Evolutionary conservation across 306 rosid genomes (phyloP).

Genomic region (Gastrolobium villosum): DNA sequence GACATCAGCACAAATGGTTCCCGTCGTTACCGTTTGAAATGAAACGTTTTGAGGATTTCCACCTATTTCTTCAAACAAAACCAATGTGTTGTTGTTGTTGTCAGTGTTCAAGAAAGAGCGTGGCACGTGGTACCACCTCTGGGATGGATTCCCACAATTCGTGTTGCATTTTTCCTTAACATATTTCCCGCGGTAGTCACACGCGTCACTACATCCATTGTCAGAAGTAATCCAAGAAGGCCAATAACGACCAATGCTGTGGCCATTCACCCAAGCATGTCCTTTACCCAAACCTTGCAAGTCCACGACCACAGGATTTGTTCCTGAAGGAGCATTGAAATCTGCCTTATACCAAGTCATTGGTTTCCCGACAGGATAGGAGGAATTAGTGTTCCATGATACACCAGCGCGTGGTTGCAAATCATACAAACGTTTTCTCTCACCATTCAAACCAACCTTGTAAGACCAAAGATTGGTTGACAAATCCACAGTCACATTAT

Average conservation of each 20-base stretch:
- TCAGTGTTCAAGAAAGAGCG: slow-evolving; percentile 29
- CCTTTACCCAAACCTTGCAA: slow-evolving; percentile 46
- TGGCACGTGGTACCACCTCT: slow-evolving; percentile 48
- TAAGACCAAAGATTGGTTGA: slow-evolving; percentile 25
- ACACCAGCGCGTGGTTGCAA: not conserved
- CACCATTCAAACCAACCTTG: slow-evolving; percentile 46
- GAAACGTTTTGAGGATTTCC: slow-evolving; percentile 32
- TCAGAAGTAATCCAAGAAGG: not conserved
- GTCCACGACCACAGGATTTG: slow-evolving; percentile 42
- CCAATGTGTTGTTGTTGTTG: slow-evolving; percentile 22
- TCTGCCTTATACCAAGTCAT: slow-evolving; percentile 33
- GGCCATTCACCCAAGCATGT: slow-evolving; percentile 48
- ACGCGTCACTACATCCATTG: slow-evolving; percentile 22
- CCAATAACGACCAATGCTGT: slow-evolving; percentile 45
- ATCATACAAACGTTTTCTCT: not conserved
- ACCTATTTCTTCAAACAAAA: slow-evolving; percentile 40
- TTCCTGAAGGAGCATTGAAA: slow-evolving; percentile 32
- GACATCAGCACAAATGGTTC: no score
- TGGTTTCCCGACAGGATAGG: not conserved
- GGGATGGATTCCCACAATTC: slow-evolving; percentile 28
- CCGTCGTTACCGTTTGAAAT: not conserved
- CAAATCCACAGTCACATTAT: slow-evolving; percentile 11
- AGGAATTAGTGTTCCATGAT: not conserved
- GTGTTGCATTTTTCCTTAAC: not conserved
- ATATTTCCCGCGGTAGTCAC: slow-evolving; percentile 37